These are phyloP conservation scores for Thraustochytrium sp. DNA, from an alignment of 352 stramenopile genomes.

Conservation along the genomic window DNA sequence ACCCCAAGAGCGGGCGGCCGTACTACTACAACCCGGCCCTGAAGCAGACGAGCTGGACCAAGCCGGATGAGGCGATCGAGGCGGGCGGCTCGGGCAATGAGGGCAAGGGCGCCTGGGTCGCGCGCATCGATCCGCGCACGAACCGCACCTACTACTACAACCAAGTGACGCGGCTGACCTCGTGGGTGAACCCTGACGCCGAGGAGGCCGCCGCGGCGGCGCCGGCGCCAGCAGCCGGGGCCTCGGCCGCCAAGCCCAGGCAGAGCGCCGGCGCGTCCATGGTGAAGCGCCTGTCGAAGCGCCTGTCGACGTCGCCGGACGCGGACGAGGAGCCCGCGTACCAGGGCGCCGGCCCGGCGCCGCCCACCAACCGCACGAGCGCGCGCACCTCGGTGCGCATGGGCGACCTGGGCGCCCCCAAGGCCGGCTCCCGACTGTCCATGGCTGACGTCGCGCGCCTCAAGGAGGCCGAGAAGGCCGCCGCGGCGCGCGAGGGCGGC, in stretches of 20 bases:
- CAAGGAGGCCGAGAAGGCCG: constrained; percentile 20
- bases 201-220: too few relatives aligned
- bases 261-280: background rate
- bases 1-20: background rate
- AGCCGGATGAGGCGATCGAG: background rate
- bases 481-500: background rate
- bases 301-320: background rate
- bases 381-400: constrained; percentile 17
- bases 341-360: background rate
- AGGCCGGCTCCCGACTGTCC: background rate
- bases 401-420: background rate
- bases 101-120: constrained; percentile 25
- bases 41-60: constrained; percentile 39
- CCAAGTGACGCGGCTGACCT: constrained; percentile 29
- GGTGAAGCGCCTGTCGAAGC: background rate
- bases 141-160: constrained; percentile 45
- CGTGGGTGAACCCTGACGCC: constrained; percentile 33
- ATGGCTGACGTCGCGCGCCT: constrained; percentile 29
- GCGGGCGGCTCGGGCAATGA: background rate
- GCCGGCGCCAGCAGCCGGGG: background rate
- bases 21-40: constrained; percentile 45
- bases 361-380: constrained; percentile 28
- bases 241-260: background rate
- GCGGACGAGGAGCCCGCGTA: constrained; percentile 3
- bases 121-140: constrained; percentile 25